Conservation (phyloP, 2,329 filamentous ascomycete species). For the Hymenoscyphus repandus region DNA sequence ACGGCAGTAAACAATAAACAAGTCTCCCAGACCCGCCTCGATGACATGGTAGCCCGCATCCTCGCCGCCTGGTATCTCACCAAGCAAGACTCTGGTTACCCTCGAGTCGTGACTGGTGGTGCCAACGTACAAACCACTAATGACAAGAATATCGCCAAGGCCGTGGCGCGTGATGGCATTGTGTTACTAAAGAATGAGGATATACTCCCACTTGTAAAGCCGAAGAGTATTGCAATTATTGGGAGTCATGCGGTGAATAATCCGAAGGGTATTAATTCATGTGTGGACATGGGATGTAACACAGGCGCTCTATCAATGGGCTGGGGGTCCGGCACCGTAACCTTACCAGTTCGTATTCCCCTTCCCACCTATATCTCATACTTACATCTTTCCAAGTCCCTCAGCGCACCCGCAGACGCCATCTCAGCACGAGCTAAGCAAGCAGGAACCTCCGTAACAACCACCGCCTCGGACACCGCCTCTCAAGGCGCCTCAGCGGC, state of each 20-base stretch:
- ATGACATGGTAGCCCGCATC: constrained; percentile 41
- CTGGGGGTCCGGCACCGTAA: constrained; percentile 70
- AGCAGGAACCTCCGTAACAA: constrained; percentile 44
- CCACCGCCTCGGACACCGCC: constrained; percentile 55
- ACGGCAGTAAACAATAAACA: neutral
- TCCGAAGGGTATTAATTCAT: constrained; percentile 58
- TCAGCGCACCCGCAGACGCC: constrained; percentile 65
- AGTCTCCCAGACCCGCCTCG: neutral
- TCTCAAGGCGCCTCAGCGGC: constrained; percentile 3
- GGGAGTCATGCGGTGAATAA: constrained; percentile 46
- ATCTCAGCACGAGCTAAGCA: constrained; percentile 53
- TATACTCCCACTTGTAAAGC: constrained; percentile 40
- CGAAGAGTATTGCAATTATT: constrained; percentile 37
- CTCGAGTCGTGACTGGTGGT: constrained; percentile 38
- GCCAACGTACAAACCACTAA: constrained; percentile 46
- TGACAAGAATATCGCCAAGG: constrained; percentile 38
- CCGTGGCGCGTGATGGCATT: constrained; percentile 47
- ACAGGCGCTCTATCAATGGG: constrained; percentile 62
- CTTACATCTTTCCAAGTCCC: constrained; percentile 52
- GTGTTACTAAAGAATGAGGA: constrained; percentile 60
- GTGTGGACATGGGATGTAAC: constrained; percentile 50
- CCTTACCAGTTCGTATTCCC: constrained; percentile 43
- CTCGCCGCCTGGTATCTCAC: constrained; percentile 55
- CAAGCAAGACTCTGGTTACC: constrained; percentile 40
- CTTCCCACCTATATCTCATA: constrained; percentile 37